Conservation (phyloP, 768 basidiomycete genomes). For the Lactarius sanguifluus region DNA sequence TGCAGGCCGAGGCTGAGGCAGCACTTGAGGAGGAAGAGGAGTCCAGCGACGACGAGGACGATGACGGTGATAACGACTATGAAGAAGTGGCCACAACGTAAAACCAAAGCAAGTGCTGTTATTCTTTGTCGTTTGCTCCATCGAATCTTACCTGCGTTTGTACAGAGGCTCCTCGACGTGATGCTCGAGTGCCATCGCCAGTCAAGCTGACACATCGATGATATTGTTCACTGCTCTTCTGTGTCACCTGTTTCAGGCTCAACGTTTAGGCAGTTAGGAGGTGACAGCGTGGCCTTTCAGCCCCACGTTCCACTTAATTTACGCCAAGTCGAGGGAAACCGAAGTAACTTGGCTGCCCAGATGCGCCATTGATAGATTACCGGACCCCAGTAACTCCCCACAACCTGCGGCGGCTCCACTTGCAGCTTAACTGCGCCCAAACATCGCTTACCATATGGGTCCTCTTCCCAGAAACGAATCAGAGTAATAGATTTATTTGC, state of each 20-base stretch:
- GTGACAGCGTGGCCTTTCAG: not conserved
- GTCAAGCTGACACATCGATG: not conserved
- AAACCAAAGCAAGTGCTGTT: not conserved
- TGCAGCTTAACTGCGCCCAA: not conserved
- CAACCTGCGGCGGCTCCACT: not conserved
- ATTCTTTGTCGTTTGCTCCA: not conserved
- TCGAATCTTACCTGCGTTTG: not conserved
- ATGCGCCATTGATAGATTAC: not conserved
- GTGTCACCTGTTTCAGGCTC: not conserved
- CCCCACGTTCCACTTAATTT: not conserved
- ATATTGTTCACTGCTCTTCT: not conserved
- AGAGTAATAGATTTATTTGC: not conserved
- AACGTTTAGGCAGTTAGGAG: not conserved
- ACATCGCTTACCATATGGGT: not conserved
- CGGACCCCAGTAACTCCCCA: not conserved
- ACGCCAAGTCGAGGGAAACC: not conserved
- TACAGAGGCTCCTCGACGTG: not conserved
- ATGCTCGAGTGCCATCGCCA: not conserved
- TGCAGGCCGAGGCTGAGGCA: constrained; percentile 77
- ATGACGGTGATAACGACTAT: not conserved
- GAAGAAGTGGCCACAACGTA: not conserved
- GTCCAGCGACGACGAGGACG: constrained; percentile 43
- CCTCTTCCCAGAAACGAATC: not conserved
- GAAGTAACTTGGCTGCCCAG: not conserved
- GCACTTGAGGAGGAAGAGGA: constrained; percentile 66